Conservation (phyloP, 441 rosid genomes). For the Jatropha podagrica region DNA sequence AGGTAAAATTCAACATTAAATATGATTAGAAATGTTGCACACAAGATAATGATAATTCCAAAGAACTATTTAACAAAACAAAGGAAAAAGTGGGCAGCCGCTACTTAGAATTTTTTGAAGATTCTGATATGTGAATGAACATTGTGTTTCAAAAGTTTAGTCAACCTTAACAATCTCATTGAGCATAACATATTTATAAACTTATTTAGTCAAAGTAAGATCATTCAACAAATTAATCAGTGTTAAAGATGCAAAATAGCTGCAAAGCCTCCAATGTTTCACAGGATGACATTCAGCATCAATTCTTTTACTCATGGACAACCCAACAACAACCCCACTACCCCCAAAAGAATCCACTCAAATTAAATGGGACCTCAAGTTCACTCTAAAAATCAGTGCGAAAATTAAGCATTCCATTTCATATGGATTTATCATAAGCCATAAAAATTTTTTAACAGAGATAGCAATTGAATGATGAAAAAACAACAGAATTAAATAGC, state of each 20-base stretch:
- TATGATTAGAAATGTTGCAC: background rate
- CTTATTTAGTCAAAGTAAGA: background rate
- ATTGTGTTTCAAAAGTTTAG: background rate
- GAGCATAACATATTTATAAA: background rate
- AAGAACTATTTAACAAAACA: background rate
- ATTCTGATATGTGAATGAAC: background rate
- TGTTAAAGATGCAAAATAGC: background rate
- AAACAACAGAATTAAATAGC: background rate
- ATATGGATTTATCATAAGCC: background rate
- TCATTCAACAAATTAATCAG: background rate
- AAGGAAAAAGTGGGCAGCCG: background rate
- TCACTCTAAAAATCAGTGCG: background rate
- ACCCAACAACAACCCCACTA: too few relatives aligned
- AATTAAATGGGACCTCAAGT: too few relatives aligned
- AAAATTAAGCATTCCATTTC: background rate
- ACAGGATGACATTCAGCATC: background rate
- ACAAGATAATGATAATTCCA: background rate
- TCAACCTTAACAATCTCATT: background rate
- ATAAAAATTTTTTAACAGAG: background rate
- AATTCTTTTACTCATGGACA: too few relatives aligned
- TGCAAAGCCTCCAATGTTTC: background rate
- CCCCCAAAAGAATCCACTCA: too few relatives aligned
- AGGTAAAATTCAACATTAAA: background rate
- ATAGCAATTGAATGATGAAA: background rate
- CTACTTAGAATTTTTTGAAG: background rate